phyloP scores from a whole-genome alignment of 345 rosid species.

The Citrus reticulata region DNA sequence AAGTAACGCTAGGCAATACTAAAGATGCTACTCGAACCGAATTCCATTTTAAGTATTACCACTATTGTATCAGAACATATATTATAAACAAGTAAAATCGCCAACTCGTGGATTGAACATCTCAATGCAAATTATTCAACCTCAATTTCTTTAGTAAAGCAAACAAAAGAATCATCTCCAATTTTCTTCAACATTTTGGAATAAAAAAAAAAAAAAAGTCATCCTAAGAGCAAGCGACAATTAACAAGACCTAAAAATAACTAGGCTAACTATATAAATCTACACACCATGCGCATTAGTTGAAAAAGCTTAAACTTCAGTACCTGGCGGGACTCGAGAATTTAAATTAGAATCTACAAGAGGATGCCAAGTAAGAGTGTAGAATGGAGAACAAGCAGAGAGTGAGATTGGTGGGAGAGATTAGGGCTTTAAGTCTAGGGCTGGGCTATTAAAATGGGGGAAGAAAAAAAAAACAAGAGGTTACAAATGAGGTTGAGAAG shows the following conservation, averaged over 20 bases:
- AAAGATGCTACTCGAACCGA: not conserved
- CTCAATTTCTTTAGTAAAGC: not conserved
- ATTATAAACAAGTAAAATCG: not conserved
- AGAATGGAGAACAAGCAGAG: not conserved
- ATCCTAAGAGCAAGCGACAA: not conserved
- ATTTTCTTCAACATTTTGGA: not conserved
- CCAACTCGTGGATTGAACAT: not conserved
- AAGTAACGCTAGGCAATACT: not conserved
- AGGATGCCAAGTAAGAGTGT: not conserved
- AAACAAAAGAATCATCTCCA: not conserved
- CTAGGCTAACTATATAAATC: not conserved
- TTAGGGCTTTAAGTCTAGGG: conserved; percentile 9
- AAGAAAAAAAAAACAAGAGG: not conserved
- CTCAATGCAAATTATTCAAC: not conserved
- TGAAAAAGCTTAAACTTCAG: not conserved
- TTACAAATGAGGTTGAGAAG: not conserved
- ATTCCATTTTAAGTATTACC: not conserved
- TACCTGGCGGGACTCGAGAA: not conserved
- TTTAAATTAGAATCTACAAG: not conserved
- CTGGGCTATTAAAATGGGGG: no score
- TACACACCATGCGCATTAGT: not conserved
- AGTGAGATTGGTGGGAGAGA: not conserved
- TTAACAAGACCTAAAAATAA: not conserved
- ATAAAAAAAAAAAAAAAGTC: not conserved
- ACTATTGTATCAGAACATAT: not conserved